A percentile compares a stretch with the other conserved stretches of the same genome.
These are phyloP conservation scores for Hymenoscyphus occultus DNA, from an alignment of 2,329 filamentous ascomycete genomes.

Conservation along the genomic window DNA sequence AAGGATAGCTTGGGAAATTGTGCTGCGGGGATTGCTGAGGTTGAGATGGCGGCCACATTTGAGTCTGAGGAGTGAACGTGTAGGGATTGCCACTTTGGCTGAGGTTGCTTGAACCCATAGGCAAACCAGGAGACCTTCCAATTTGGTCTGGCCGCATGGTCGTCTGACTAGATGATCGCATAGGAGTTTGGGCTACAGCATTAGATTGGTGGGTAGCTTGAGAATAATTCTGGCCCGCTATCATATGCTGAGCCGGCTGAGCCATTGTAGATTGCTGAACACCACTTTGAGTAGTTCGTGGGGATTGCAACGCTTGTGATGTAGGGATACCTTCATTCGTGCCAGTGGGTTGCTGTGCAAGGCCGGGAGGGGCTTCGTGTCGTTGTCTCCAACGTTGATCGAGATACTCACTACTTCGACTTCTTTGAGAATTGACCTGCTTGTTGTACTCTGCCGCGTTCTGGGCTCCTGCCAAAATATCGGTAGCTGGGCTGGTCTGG, in stretches of 20 bases:
- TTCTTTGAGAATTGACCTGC: slow-evolving; percentile 73
- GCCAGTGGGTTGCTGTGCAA: slow-evolving; percentile 37
- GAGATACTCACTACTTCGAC: slow-evolving; percentile 74
- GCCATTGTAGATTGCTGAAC: slow-evolving; percentile 51
- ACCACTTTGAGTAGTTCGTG: slow-evolving; percentile 53
- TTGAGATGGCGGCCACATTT: slow-evolving; percentile 62
- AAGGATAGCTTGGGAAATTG: slow-evolving; percentile 48
- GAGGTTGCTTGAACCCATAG: slow-evolving; percentile 53
- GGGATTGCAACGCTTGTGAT: slow-evolving; percentile 56
- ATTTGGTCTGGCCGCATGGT: slow-evolving; percentile 57
- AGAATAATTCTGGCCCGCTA: slow-evolving; percentile 59
- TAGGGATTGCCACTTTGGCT: slow-evolving; percentile 48
- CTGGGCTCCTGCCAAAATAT: slow-evolving; percentile 81
- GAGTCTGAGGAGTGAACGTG: slow-evolving; percentile 58
- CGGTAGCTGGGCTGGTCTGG: slow-evolving; percentile 69
- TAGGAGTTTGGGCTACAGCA: slow-evolving; percentile 68
- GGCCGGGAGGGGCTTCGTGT: slow-evolving; percentile 68
- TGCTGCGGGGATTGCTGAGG: slow-evolving; percentile 61
- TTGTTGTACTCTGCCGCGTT: slow-evolving; percentile 92
- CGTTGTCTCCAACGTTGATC: slow-evolving; percentile 79
- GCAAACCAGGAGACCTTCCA: slow-evolving; percentile 61
- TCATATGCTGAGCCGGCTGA: slow-evolving; percentile 44
- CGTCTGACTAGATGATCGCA: slow-evolving; percentile 65
- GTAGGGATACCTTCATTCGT: slow-evolving; percentile 45
- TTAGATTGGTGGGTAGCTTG: slow-evolving; percentile 71